Evolutionary conservation across 2,329 filamentous ascomycete genomes (phyloP).

Genomic region (Pseudogymnoascus sp.): DNA sequence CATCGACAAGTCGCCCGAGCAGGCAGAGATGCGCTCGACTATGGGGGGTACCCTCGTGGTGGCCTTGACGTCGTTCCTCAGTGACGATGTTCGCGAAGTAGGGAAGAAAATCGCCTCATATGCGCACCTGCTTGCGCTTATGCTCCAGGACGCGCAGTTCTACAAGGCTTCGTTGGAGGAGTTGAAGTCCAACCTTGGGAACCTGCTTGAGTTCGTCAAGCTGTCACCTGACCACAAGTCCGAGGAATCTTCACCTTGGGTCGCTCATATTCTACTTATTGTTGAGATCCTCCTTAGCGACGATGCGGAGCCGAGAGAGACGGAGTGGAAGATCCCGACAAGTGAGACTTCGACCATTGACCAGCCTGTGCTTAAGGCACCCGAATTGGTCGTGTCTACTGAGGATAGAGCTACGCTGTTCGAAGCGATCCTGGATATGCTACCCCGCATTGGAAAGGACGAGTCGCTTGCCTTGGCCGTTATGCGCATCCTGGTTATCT

Average conservation of each 20-base stretch:
- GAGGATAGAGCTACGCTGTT: conserved; percentile 67
- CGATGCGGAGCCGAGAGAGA: conserved; percentile 71
- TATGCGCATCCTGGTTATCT: conserved; percentile 73
- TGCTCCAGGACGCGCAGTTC: conserved; percentile 76
- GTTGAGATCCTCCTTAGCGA: conserved; percentile 85
- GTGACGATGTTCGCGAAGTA: conserved; percentile 43
- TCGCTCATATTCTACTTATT: conserved; percentile 82
- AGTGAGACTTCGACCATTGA: conserved; percentile 43
- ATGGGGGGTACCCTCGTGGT: conserved; percentile 77
- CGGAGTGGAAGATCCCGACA: conserved; percentile 58
- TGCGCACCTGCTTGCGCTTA: conserved; percentile 80
- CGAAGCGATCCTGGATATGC: conserved; percentile 68
- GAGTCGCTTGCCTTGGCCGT: conserved; percentile 76
- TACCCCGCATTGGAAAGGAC: conserved; percentile 83
- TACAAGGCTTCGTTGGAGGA: conserved; percentile 69
- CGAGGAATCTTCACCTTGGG: conserved; percentile 84
- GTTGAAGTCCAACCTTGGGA: conserved; percentile 67
- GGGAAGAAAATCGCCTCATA: conserved; percentile 75
- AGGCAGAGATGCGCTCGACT: conserved; percentile 52
- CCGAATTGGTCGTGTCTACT: conserved; percentile 53
- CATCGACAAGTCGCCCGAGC: conserved; percentile 52
- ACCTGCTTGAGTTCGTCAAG: conserved; percentile 73
- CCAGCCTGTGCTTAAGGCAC: conserved; percentile 50
- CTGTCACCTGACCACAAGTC: conserved; percentile 56
- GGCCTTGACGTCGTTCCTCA: conserved; percentile 65